phyloP scores from a whole-genome alignment of 1,284 basidiomycete species.

The Agroathelia rolfsii region DNA sequence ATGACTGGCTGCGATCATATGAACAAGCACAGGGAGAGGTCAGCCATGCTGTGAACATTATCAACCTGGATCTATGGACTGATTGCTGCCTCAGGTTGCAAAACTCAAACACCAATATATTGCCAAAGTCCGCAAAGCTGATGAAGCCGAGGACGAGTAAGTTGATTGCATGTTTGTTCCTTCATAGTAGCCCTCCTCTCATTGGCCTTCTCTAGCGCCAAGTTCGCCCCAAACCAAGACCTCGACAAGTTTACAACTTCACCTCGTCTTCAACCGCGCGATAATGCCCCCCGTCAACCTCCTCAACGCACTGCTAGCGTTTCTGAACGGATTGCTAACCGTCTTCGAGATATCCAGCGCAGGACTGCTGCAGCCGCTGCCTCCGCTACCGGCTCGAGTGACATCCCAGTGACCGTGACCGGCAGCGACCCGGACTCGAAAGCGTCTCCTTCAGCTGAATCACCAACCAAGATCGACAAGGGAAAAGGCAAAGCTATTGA shows the following conservation, averaged over 20 bases:
- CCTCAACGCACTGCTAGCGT: constrained; percentile 58
- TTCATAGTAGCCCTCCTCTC: too few relatives aligned
- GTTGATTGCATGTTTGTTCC: too few relatives aligned
- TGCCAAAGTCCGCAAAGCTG: constrained; percentile 69
- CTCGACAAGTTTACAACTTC: constrained; percentile 69
- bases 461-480: constrained; percentile 67
- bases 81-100: constrained; percentile 29
- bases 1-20: constrained; percentile 63
- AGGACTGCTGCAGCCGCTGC: constrained; percentile 34
- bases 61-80: neutral
- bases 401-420: too few relatives aligned
- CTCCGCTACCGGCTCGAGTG: constrained; percentile 15
- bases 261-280: constrained; percentile 52
- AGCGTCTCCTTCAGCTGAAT: too few relatives aligned
- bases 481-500: constrained; percentile 65
- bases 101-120: constrained; percentile 72
- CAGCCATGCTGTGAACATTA: constrained; percentile 10
- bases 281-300: constrained; percentile 35
- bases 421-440: too few relatives aligned
- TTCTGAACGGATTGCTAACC: constrained; percentile 66
- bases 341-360: constrained; percentile 66
- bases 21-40: constrained; percentile 56
- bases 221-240: constrained; percentile 68
- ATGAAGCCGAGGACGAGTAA: constrained; percentile 87
- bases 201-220: constrained; percentile 64